Percentiles rank a stretch among this genome's conserved stretches.
Conservation (phyloP, 2,329 filamentous ascomycete genomes). For the Neonectria hederae region DNA sequence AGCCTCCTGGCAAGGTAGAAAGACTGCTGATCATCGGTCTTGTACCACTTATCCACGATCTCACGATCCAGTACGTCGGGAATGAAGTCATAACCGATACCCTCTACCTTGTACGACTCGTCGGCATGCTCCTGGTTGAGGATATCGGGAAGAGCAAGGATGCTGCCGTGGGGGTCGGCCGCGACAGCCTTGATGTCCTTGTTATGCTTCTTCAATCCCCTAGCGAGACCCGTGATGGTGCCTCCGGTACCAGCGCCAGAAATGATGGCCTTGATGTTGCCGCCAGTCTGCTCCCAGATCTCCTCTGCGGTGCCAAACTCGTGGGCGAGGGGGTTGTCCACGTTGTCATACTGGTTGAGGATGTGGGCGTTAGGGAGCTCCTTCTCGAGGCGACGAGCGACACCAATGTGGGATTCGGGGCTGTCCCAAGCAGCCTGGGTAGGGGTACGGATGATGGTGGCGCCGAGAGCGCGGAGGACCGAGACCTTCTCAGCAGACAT, state of each 20-base stretch:
- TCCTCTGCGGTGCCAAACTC: conserved; percentile 95
- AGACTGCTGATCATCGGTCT: conserved; percentile 92
- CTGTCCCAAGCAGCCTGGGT: conserved; percentile 95
- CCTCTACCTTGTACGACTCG: conserved; percentile 95
- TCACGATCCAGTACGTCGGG: conserved; percentile 89
- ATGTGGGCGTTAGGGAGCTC: conserved; percentile 98
- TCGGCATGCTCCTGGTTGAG: conserved; percentile 86
- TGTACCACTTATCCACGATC: conserved; percentile 93
- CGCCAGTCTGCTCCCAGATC: conserved; percentile 90
- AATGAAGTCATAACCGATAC: conserved; percentile 98
- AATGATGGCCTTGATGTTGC: conserved; percentile 83
- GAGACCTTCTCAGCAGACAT: conserved; percentile 99
- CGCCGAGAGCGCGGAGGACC: conserved; percentile 90
- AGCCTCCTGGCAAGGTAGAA: conserved; percentile 90
- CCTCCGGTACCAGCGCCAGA: conserved; percentile 96
- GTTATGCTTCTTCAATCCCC: conserved; percentile 88
- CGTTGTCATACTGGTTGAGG: conserved; percentile 93
- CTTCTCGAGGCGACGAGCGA: conserved; percentile 88
- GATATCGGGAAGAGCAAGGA: conserved; percentile 81
- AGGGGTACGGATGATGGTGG: conserved; percentile 96
- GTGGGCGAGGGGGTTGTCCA: conserved; percentile 91
- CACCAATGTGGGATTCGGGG: conserved; percentile 96
- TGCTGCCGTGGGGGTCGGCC: conserved; percentile 91
- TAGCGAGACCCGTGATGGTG: conserved; percentile 89
- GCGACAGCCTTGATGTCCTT: conserved; percentile 86